Evolutionary conservation across 768 basidiomycete genomes (phyloP).

Genomic region (Rhizopogon vinicolor): DNA sequence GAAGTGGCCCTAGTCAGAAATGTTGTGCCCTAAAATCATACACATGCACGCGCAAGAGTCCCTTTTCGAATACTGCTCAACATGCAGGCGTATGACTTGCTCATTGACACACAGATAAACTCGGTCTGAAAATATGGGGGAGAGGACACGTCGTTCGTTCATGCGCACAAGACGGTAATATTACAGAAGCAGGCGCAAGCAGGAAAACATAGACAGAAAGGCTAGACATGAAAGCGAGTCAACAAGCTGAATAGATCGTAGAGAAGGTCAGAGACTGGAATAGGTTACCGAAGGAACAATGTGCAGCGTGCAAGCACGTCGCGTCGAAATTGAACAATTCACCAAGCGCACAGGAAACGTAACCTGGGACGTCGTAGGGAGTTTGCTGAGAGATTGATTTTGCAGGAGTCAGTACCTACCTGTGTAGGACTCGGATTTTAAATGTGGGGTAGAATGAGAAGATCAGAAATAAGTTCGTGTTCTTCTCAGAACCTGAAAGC

Average conservation of each 20-base stretch:
- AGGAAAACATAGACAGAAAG: not conserved
- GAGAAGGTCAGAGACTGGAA: slow-evolving; percentile 70
- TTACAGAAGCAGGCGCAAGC: not conserved
- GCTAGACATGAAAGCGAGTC: slow-evolving; percentile 6
- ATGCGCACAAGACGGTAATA: not conserved
- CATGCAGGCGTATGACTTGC: too few species aligned
- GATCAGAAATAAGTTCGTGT: slow-evolving; percentile 39
- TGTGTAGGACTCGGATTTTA: not conserved
- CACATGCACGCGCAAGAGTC: too few species aligned
- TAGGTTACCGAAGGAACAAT: slow-evolving; percentile 66
- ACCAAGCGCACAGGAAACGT: slow-evolving; percentile 3
- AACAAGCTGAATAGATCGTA: slow-evolving; percentile 6
- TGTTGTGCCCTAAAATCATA: too few species aligned
- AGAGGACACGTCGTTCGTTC: not conserved
- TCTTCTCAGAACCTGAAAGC: slow-evolving; percentile 50
- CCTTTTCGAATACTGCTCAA: too few species aligned
- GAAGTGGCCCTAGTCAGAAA: too few species aligned
- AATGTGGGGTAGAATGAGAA: slow-evolving; percentile 1
- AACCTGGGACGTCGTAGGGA: too few species aligned
- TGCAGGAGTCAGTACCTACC: slow-evolving; percentile 27
- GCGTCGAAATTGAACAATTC: slow-evolving; percentile 28
- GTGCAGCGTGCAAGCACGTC: slow-evolving; percentile 62
- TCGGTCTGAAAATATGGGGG: too few species aligned
- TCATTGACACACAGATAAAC: too few species aligned
- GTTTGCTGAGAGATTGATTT: not conserved